A percentile compares a stretch with the other conserved stretches of the same genome.
Evolutionary conservation across 2,329 filamentous ascomycete species (phyloP).

Genomic region (Fusarium devonianum): DNA sequence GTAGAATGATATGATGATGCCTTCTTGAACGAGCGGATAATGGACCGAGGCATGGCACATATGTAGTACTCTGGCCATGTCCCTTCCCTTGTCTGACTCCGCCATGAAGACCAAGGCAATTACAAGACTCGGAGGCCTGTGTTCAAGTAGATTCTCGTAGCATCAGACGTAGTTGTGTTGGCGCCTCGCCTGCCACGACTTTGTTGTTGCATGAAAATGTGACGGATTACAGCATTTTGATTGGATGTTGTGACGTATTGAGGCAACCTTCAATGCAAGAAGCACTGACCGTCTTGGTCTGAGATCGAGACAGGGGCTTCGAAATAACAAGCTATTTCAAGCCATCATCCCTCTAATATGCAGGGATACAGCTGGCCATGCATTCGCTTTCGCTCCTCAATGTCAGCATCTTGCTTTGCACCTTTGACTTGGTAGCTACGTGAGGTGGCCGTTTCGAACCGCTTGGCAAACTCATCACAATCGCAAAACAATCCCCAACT

Average conservation of each 20-base stretch:
- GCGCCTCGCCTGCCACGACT: slow-evolving; percentile 20
- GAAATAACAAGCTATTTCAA: slow-evolving; percentile 4
- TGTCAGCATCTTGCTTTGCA: too few relatives aligned
- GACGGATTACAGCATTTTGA: slow-evolving; percentile 8
- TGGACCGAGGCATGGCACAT: too few relatives aligned
- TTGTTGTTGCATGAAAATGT: slow-evolving; percentile 12
- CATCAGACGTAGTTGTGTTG: background rate
- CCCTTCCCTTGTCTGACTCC: too few relatives aligned
- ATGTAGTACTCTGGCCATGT: too few relatives aligned
- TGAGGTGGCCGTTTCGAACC: too few relatives aligned
- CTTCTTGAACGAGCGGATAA: background rate
- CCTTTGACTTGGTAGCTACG: background rate
- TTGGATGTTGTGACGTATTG: slow-evolving; percentile 7
- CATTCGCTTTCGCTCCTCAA: too few relatives aligned
- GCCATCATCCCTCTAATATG: slow-evolving; percentile 2
- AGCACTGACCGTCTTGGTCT: slow-evolving; percentile 5
- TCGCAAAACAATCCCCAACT: slow-evolving; percentile 1
- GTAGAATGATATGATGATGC: background rate
- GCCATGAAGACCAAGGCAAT: too few relatives aligned
- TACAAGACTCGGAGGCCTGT: slow-evolving; percentile 7
- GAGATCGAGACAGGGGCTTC: slow-evolving; percentile 4
- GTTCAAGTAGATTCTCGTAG: slow-evolving; percentile 9
- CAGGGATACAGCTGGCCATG: background rate
- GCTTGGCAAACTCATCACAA: too few relatives aligned
- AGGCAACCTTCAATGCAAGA: background rate